phyloP scores from a whole-genome alignment of 2,329 filamentous ascomycete species.

The Apiospora phragmitis region DNA sequence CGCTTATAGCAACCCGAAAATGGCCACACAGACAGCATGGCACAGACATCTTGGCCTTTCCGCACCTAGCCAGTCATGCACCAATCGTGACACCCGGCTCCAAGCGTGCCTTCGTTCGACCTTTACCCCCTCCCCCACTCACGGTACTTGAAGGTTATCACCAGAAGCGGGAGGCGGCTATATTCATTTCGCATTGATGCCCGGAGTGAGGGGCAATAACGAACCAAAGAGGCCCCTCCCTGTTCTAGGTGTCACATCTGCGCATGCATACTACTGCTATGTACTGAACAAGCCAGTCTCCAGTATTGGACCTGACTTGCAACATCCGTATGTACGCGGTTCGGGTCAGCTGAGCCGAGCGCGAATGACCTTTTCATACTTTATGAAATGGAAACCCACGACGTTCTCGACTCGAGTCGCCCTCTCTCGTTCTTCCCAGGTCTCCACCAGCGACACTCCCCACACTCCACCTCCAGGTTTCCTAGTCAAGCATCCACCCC shows the following conservation, averaged over 20 bases:
- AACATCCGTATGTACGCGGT: not conserved
- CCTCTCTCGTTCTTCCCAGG: not conserved
- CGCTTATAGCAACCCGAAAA: not conserved
- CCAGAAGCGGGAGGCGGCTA: not conserved
- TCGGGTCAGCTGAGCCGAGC: not conserved
- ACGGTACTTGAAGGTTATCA: not conserved
- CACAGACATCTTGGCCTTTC: not conserved
- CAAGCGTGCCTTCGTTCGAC: not conserved
- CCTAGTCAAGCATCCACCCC: not conserved
- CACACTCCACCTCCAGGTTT: conserved; percentile 10
- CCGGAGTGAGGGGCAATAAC: not conserved
- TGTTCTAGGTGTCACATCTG: not conserved
- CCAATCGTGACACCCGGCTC: not conserved
- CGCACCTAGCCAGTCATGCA: not conserved
- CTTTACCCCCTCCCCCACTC: not conserved
- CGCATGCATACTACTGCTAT: not conserved
- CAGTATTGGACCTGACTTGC: not conserved
- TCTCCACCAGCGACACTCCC: conserved; percentile 11
- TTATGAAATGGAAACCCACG: not conserved
- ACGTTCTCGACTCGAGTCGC: not conserved
- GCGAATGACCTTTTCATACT: not conserved
- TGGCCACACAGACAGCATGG: not conserved
- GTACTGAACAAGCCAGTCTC: not conserved
- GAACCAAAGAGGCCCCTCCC: not conserved
- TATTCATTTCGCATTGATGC: not conserved